Percentiles rank a stretch among this genome's conserved stretches.
phyloP scores from a whole-genome alignment of 2,329 filamentous ascomycete species.

The Bipolaris victoriae region DNA sequence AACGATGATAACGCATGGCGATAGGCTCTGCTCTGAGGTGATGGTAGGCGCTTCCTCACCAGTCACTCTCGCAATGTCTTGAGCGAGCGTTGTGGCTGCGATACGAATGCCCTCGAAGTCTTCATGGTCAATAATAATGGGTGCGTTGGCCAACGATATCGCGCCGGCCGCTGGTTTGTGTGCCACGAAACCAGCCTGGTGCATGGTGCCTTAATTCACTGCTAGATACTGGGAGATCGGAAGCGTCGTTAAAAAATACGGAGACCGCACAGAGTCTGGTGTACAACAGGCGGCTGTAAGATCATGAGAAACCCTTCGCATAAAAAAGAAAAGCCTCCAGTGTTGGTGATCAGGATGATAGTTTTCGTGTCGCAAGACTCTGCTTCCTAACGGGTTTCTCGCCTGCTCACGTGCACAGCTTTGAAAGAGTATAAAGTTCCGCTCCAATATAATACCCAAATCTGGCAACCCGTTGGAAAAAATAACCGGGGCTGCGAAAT shows the following conservation, averaged over 20 bases:
- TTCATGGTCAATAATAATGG: neutral
- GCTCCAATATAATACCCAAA: neutral
- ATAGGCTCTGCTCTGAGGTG: neutral
- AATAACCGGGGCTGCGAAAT: neutral
- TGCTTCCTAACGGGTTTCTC: slow-evolving; percentile 43
- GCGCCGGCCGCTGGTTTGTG: neutral
- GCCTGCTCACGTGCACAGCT: neutral
- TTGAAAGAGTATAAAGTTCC: neutral
- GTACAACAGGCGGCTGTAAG: neutral
- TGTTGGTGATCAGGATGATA: neutral
- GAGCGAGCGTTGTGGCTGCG: neutral
- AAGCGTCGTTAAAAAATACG: neutral
- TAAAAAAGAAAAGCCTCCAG: neutral
- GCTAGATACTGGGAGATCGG: neutral
- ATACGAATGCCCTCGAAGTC: neutral
- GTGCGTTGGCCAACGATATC: neutral
- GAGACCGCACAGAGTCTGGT: neutral
- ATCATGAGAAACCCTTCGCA: neutral
- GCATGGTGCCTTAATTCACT: neutral
- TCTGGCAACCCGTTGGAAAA: neutral
- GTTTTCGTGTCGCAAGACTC: neutral
- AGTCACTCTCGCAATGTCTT: neutral
- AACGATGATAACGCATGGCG: neutral
- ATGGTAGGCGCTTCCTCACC: neutral
- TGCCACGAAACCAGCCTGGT: neutral